A percentile compares a stretch with the other conserved stretches of the same genome.
phyloP scores from a whole-genome alignment of 2,329 filamentous ascomycete genomes.

The Calonectria montana region DNA sequence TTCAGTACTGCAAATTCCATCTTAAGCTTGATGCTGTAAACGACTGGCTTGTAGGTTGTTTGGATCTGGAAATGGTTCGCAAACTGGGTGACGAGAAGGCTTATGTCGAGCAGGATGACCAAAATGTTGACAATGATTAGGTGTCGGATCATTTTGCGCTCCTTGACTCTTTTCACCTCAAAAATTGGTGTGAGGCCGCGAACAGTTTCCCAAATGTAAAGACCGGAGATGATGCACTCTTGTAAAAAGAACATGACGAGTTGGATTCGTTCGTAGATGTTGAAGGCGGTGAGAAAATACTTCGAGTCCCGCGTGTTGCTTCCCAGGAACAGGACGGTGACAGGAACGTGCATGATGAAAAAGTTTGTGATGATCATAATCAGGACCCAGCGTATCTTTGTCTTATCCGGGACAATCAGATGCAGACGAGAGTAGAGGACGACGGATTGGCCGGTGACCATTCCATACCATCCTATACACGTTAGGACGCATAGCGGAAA shows the following conservation, averaged over 20 bases:
- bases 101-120: constrained; percentile 53
- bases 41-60: constrained; percentile 36
- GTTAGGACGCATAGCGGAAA: constrained; percentile 7
- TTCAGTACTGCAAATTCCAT: constrained; percentile 52
- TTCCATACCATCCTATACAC: constrained; percentile 48
- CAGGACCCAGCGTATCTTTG: constrained; percentile 60
- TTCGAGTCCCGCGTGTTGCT: constrained; percentile 49
- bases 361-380: constrained; percentile 68
- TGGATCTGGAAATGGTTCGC: constrained; percentile 49
- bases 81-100: constrained; percentile 47
- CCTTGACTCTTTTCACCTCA: constrained; percentile 23
- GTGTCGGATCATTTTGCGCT: constrained; percentile 44
- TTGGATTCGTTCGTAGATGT: constrained; percentile 64
- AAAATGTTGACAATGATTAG: constrained; percentile 55
- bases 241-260: constrained; percentile 66
- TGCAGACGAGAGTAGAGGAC: constrained; percentile 73
- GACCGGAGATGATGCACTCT: constrained; percentile 62
- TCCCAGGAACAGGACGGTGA: constrained; percentile 66
- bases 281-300: constrained; percentile 47
- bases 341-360: constrained; percentile 64
- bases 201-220: constrained; percentile 65
- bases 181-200: constrained; percentile 58
- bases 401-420: constrained; percentile 64
- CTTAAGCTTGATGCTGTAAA: constrained; percentile 51
- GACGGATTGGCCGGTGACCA: constrained; percentile 71